A percentile compares a stretch with the other conserved stretches of the same genome.
phyloP scores from a whole-genome alignment of 768 basidiomycete genomes.

The Boletus coccyginus region DNA sequence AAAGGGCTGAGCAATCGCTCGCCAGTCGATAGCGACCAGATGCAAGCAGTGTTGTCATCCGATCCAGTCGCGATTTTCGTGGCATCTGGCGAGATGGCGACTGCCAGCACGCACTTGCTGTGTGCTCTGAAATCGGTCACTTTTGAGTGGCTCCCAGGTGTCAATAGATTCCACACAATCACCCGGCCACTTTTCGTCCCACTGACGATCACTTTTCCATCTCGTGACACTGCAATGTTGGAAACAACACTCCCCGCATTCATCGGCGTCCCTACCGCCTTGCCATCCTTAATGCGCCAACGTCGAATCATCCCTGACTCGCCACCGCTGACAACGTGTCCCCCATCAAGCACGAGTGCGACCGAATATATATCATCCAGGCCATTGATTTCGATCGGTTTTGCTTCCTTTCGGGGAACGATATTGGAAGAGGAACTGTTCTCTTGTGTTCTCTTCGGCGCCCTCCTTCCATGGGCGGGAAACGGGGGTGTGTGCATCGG shows the following conservation, averaged over 20 bases:
- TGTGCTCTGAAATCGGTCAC: not conserved
- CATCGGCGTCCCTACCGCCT: not conserved
- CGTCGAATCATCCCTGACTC: too few species aligned
- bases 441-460: too few species aligned
- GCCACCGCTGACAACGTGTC: too few species aligned
- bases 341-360: too few species aligned
- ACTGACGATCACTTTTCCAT: not conserved
- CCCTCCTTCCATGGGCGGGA: too few species aligned
- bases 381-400: too few species aligned
- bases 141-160: not conserved
- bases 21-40: not conserved
- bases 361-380: too few species aligned
- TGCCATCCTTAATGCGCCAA: too few species aligned
- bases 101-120: not conserved
- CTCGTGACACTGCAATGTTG: not conserved
- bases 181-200: not conserved
- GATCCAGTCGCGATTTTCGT: not conserved
- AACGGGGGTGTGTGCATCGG: too few species aligned
- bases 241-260: not conserved
- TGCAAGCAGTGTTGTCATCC: not conserved
- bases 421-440: too few species aligned
- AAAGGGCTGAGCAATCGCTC: not conserved
- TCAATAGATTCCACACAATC: not conserved
- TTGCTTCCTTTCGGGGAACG: too few species aligned
- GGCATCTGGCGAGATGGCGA: slow-evolving; percentile 3